phyloP scores from a whole-genome alignment of 345 rosid genomes.

The Gossypium herbaceum region DNA sequence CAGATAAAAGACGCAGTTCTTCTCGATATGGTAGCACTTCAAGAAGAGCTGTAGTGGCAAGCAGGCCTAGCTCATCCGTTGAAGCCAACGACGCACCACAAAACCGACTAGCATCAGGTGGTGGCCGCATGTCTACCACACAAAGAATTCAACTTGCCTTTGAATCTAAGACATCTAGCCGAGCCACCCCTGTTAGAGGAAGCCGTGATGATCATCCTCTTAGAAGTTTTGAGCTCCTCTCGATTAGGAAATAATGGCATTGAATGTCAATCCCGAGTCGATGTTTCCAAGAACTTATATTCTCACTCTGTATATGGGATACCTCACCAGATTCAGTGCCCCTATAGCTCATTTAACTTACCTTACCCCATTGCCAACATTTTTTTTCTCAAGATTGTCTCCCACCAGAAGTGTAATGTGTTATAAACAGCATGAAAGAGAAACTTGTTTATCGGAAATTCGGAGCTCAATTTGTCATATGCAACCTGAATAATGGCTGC shows the following conservation, averaged over 20 bases:
- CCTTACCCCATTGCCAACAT: background rate
- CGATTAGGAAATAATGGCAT: conserved; percentile 45
- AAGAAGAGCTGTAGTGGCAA: conserved; percentile 54
- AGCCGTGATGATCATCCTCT: conserved; percentile 49
- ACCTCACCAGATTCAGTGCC: conserved; percentile 12
- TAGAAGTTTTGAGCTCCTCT: conserved; percentile 61
- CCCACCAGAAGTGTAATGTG: conserved; percentile 5
- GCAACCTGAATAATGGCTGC: conserved; percentile 18
- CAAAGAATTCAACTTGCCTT: conserved; percentile 50
- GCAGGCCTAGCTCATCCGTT: conserved; percentile 64
- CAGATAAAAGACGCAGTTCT: conserved; percentile 42
- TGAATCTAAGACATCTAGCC: conserved; percentile 50
- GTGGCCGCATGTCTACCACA: conserved; percentile 53
- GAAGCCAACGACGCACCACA: conserved; percentile 51
- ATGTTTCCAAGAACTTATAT: conserved; percentile 8
- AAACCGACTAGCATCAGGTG: conserved; percentile 50
- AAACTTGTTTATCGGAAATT: background rate
- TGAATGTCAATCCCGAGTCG: background rate
- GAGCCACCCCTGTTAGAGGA: conserved; percentile 43
- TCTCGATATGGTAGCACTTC: conserved; percentile 68
- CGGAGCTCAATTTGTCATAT: conserved; percentile 15
- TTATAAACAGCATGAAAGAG: conserved; percentile 3
- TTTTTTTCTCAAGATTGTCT: background rate
- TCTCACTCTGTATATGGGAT: conserved; percentile 22
- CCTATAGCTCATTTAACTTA: background rate